A percentile compares a stretch with the other conserved stretches of the same genome.
Evolutionary conservation across 306 rosid species (phyloP).

Genomic region (Lagenaria siceraria): DNA sequence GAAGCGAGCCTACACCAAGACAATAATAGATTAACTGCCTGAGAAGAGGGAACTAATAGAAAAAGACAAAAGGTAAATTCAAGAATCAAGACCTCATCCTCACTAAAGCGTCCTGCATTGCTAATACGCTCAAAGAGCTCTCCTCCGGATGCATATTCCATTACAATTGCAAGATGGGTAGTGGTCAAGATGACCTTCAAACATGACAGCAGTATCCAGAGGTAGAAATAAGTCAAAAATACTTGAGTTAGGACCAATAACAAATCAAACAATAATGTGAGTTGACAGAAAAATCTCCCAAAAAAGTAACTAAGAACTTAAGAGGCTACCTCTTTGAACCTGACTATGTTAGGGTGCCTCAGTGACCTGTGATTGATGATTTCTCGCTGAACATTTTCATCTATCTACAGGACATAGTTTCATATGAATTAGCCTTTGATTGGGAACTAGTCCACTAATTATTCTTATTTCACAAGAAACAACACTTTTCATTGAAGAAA

Average conservation of each 20-base stretch:
- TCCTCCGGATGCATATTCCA: slow-evolving; percentile 97
- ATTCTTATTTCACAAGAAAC: not conserved
- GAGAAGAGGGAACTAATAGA: not conserved
- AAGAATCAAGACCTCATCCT: slow-evolving; percentile 61
- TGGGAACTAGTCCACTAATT: not conserved
- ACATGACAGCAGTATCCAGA: not conserved
- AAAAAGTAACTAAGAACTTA: not conserved
- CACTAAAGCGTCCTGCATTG: slow-evolving; percentile 69
- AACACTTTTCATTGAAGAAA: not conserved
- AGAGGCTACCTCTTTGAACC: slow-evolving; percentile 59
- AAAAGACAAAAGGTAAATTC: not conserved
- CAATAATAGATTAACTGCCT: not conserved
- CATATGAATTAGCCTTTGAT: slow-evolving; percentile 2
- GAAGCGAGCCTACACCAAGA: slow-evolving; percentile 73
- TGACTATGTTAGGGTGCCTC: slow-evolving; percentile 83
- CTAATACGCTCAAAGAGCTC: slow-evolving; percentile 67
- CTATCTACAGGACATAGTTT: slow-evolving; percentile 47
- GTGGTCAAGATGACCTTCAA: slow-evolving; percentile 73
- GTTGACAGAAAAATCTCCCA: not conserved
- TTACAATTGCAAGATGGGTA: slow-evolving; percentile 86
- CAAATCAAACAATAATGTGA: not conserved
- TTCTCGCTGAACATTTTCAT: slow-evolving; percentile 85
- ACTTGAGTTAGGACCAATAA: not conserved
- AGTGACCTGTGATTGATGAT: slow-evolving; percentile 86
- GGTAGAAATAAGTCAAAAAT: not conserved